Evolutionary conservation across 768 basidiomycete species (phyloP), one percentile per base, ranked within the genome.

Genomic region (Cystofilobasidium ferigula): DNA sequence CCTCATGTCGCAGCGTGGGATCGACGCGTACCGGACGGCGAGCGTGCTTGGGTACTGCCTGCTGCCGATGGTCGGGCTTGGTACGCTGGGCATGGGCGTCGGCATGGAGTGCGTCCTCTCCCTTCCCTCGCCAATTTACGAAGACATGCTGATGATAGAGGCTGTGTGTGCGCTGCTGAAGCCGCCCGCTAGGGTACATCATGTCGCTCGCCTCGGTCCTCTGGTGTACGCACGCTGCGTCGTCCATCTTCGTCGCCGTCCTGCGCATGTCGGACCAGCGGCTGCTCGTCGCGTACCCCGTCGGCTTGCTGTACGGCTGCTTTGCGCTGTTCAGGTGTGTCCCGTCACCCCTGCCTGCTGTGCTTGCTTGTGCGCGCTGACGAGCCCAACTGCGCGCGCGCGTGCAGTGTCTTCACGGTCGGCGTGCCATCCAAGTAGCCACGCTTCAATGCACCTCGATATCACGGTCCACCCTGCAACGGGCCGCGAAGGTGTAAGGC

Each of bases 151-250:
- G 24, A 43, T 26, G 16, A 56, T n/a, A 62, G 38, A 1, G n/a
- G 40, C 6, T 51, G 36, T 38, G 32, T 43, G 26, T n/a, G 40
- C n/a, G 7, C 7, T 12, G 62, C 22, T 69, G 1, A 72, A 94
- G 91, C 72, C 89, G 85, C 51, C 78, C 85, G 63, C 78, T 94
- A 66, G 94, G 94, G 47, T 95, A 94, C 77, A 71, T 92, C 40
- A 78, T 98, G 3, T 86, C 89, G 2, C 75, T 83, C 18, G 70
- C 94, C 42, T 89, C 87, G 2, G 89, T 99, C 70, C 75, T 89
- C 53, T 99, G 95, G 95, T 98, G 92, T 78, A 95, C 95, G 40
- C 91, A 94, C 73, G 84, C 93, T 8, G 94, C 95, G 14, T 93
- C 89, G 1, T 86, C 86, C 18, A 98, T 99, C 63, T 98, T 99